Evolutionary conservation across 768 basidiomycete genomes (phyloP).

Genomic region (Lepiota brunneoincarnata): DNA sequence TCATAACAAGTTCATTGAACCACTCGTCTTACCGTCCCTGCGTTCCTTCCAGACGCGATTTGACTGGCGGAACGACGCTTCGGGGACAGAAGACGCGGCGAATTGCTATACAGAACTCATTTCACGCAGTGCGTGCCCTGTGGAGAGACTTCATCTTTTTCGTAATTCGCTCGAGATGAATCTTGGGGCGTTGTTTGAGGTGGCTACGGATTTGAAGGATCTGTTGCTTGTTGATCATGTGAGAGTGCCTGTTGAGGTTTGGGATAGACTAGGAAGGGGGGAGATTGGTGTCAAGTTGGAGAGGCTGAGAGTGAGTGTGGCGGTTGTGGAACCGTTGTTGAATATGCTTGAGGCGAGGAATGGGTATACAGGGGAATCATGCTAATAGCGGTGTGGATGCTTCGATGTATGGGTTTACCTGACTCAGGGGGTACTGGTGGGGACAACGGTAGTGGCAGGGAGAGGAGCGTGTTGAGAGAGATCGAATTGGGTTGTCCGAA

Average conservation of each 20-base stretch:
- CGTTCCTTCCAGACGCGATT: slow-evolving; percentile 8
- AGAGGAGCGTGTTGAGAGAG: slow-evolving; percentile 1
- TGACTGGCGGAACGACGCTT: slow-evolving; percentile 7
- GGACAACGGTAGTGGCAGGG: background rate
- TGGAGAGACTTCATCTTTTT: slow-evolving; percentile 7
- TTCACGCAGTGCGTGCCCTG: slow-evolving; percentile 6
- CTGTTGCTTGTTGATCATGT: slow-evolving; percentile 9
- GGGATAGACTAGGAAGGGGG: slow-evolving; percentile 4
- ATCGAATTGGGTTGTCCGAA: slow-evolving; percentile 10
- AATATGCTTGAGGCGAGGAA: slow-evolving; percentile 7
- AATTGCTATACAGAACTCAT: slow-evolving; percentile 8
- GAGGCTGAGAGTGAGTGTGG: slow-evolving; percentile 4
- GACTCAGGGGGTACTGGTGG: background rate
- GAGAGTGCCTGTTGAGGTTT: background rate
- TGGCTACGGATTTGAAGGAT: background rate
- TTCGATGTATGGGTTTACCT: background rate
- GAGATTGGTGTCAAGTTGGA: slow-evolving; percentile 5
- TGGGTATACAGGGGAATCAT: background rate
- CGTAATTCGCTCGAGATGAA: slow-evolving; percentile 9
- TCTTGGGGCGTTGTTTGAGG: slow-evolving; percentile 1
- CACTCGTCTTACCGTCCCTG: slow-evolving; percentile 8
- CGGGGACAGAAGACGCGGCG: background rate
- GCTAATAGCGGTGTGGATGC: background rate
- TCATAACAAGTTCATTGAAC: slow-evolving; percentile 10
- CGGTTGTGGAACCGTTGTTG: slow-evolving; percentile 6